Conservation (phyloP, 805 yeast genomes). For the Candida manassasensis region DNA sequence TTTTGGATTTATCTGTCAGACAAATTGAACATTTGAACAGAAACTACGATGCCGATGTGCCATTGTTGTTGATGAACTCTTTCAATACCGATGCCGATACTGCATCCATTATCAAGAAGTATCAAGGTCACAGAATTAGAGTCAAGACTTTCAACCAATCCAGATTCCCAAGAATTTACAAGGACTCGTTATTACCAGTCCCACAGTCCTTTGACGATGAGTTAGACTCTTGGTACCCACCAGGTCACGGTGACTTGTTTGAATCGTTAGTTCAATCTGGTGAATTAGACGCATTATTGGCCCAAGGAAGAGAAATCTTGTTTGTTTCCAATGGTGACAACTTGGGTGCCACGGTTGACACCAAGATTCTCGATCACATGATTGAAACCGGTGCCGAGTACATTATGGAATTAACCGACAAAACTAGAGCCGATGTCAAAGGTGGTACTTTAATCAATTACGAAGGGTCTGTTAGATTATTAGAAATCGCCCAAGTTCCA, state of each 20-base stretch:
- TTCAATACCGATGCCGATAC: conserved; percentile 97
- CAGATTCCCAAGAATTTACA: conserved; percentile 92
- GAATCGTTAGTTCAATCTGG: conserved; percentile 88
- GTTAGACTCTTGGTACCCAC: conserved; percentile 94
- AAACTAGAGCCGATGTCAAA: conserved; percentile 98
- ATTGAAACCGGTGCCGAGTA: conserved; percentile 87
- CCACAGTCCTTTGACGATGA: conserved; percentile 72
- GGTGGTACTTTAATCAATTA: conserved; percentile 98
- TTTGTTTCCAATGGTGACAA: conserved; percentile 98
- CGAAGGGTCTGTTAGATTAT: conserved; percentile 87
- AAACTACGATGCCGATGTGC: conserved; percentile 87
- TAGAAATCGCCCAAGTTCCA: conserved; percentile 98
- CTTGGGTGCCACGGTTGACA: conserved; percentile 96
- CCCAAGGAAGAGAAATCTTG: conserved; percentile 89
- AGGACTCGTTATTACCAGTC: conserved; percentile 94
- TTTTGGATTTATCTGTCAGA: conserved; percentile 90
- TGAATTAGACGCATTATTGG: conserved; percentile 81
- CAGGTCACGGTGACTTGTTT: conserved; percentile 98
- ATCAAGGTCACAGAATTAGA: conserved; percentile 92
- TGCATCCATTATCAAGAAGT: conserved; percentile 90
- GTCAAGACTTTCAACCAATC: conserved; percentile 97
- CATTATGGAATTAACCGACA: conserved; percentile 97
- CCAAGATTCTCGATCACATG: conserved; percentile 88
- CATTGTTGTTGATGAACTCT: conserved; percentile 94
- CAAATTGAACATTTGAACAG: conserved; percentile 95